These are phyloP conservation scores for Fusarium guadeloupense DNA, from an alignment of 2,329 filamentous ascomycete species.

Conservation along the genomic window DNA sequence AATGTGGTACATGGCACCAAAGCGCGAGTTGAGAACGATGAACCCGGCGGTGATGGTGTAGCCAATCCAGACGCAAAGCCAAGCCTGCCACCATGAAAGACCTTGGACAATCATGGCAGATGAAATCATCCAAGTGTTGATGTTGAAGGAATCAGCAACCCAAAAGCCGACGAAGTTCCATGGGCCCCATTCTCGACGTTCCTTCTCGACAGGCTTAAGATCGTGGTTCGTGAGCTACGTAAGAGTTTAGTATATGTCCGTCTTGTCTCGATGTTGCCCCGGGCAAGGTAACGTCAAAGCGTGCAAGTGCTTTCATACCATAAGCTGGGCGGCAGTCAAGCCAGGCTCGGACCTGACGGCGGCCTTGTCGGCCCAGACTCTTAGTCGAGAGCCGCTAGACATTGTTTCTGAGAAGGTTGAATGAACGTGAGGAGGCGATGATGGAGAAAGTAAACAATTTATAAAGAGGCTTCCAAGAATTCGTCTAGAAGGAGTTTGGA, in stretches of 20 bases:
- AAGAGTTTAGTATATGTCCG: conserved; percentile 26
- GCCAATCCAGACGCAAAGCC: conserved; percentile 88
- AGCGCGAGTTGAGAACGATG: conserved; percentile 80
- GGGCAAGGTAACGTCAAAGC: not conserved
- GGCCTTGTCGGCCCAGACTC: conserved; percentile 65
- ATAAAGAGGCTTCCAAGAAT: conserved; percentile 3
- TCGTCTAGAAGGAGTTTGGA: conserved; percentile 13
- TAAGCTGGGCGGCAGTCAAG: conserved; percentile 79
- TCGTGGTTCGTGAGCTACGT: conserved; percentile 80
- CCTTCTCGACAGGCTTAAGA: conserved; percentile 81
- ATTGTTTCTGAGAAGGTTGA: conserved; percentile 11
- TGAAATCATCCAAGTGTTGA: conserved; percentile 95
- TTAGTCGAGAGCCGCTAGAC: conserved; percentile 51
- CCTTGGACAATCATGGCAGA: conserved; percentile 81
- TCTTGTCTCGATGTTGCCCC: conserved; percentile 5
- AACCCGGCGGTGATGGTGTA: conserved; percentile 82
- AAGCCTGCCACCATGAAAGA: conserved; percentile 91
- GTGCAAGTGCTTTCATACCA: conserved; percentile 59
- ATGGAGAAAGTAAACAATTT: not conserved
- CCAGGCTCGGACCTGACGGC: conserved; percentile 80
- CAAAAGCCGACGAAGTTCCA: conserved; percentile 92
- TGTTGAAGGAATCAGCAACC: conserved; percentile 87
- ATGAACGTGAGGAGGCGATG: not conserved
- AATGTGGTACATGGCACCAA: conserved; percentile 88
- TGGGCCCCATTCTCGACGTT: conserved; percentile 81